A percentile compares a stretch with the other conserved stretches of the same genome.
phyloP scores from a whole-genome alignment of 208 protist genomes.

The Wallacemonas sp. region DNA sequence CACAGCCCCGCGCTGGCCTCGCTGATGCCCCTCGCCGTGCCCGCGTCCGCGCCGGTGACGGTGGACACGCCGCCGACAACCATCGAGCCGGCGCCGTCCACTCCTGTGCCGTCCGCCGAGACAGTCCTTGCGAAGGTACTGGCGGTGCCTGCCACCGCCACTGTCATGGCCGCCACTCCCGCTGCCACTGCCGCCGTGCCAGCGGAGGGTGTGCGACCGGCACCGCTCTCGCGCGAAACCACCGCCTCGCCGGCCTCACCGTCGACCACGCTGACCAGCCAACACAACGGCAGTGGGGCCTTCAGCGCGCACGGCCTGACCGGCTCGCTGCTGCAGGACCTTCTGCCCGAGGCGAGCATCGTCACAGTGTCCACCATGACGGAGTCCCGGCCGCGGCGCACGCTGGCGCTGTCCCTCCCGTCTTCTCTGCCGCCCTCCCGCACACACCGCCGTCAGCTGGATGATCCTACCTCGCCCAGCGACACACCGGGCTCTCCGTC shows the following conservation, averaged over 20 bases:
- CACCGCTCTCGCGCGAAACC: no score
- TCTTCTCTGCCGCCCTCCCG: background rate
- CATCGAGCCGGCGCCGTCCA: no score
- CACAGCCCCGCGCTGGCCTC: background rate
- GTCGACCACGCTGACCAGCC: background rate
- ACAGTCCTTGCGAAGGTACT: no score
- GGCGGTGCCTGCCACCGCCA: no score
- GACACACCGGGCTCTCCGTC: no score
- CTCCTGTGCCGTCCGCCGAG: no score
- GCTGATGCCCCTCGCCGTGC: background rate
- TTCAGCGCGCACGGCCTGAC: background rate
- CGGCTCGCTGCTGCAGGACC: conserved; percentile 8
- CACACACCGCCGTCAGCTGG: background rate
- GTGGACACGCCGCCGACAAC: no score
- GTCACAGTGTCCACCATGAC: conserved; percentile 18
- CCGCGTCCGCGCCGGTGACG: background rate
- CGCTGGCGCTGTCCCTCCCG: no score
- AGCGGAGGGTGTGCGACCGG: no score
- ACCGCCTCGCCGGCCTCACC: background rate
- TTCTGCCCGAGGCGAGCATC: conserved; percentile 9
- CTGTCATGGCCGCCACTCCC: no score
- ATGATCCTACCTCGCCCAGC: no score
- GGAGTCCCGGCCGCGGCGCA: conserved; percentile 6
- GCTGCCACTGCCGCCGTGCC: no score
- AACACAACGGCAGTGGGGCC: background rate